Evolutionary conservation across 345 rosid genomes (phyloP), one percentile per base, ranked within the genome.

Genomic region (Garcia nutans): DNA sequence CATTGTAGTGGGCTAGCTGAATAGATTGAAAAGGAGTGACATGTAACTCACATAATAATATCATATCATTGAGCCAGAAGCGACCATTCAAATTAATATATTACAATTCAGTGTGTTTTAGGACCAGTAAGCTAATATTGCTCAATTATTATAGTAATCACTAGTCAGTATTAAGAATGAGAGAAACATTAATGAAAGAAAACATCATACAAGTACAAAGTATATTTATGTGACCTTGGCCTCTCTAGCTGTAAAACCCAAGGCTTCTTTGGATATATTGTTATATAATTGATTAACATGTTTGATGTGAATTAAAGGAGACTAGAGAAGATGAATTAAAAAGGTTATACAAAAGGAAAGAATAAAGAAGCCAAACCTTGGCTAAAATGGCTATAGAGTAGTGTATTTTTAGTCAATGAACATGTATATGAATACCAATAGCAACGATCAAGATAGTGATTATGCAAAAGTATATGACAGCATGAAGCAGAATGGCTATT

Each of bases 401-500:
- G 41, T 37, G 41, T 37, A n/a, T 37, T 37, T 37, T 37, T 0
- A 62, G 63, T 85, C 72, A 94, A 44, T 82, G 74, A 8, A 81
- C 62, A 78, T 82, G 91, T 81, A 89, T 72, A 67, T 91, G 96
- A 74, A 89, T 63, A 3, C 93, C 91, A 61, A 96, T 71, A 42
- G 99, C 98, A 31, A 96, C 59, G 59, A 89, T 78, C 84, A 96
- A 85, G 87, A 96, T 89, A 26, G 98, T 93, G 78, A 88, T 55
- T 55, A 96, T 86, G 76, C 98, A 90, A 22, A 96, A 90, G 80
- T 84, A 96, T 58, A 91, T 85, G 50, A 96, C 33, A n/a, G 99
- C 99, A 65, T 96, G 98, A 74, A 92, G 71, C 60, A 96, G 87
- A 50, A 96, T 93, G 0, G 99, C 84, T 16, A 93, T 93, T 76